Base-by-base conservation (phyloP, 495 filamentous ascomycete genomes). In the Annulohypoxylon maeteangense region DNA sequence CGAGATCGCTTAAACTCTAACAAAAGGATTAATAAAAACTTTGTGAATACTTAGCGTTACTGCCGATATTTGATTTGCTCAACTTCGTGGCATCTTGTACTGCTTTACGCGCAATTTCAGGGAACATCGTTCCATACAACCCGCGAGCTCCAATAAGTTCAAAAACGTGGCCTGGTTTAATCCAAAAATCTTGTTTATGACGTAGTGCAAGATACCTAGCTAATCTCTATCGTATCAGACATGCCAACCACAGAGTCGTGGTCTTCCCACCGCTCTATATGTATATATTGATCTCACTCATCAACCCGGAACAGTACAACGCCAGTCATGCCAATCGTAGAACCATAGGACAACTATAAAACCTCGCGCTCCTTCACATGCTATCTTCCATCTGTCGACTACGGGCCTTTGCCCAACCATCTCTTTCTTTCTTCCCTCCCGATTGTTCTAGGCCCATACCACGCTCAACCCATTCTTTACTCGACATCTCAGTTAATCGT, bases 381-480 rank as follows among this genome's bases (percentile, higher is more conserved):
- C 87, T 90, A 75, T 93, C 91, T 75, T 93, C 91, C 80, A 88
- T 86, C 86, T 89, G 90, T 68, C 84, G 83, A 75, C 86, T 89
- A 71, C 90, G 79, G 38, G 86, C 86, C 80, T 89, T 91, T 69
- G 86, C 79, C 88, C 88, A 93, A 57, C 80, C 87, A 64, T 90
- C 86, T 29, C 80, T 84, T 70, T 92, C 90, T 58, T 83, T 73
- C 78, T 89, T 86, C 0, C 89, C 87, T 31, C 89, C 86, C 29
- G 82, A 77, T 7, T 77, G 79, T 75, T 85, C 86, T 65, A 90
- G 78, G 10, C 89, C 90, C 86, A 97, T 81, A 0, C 94, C 94
- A 4, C 92, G 79, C 83, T 98, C 96, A 14, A 98, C 90, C 96
- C 96, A 99, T 76, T 97, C 89, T 78, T 90, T 87, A 71, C 92